These are phyloP conservation scores for Tylopilus rubrobrunneus DNA, from an alignment of 768 basidiomycete species.

Conservation along the genomic window DNA sequence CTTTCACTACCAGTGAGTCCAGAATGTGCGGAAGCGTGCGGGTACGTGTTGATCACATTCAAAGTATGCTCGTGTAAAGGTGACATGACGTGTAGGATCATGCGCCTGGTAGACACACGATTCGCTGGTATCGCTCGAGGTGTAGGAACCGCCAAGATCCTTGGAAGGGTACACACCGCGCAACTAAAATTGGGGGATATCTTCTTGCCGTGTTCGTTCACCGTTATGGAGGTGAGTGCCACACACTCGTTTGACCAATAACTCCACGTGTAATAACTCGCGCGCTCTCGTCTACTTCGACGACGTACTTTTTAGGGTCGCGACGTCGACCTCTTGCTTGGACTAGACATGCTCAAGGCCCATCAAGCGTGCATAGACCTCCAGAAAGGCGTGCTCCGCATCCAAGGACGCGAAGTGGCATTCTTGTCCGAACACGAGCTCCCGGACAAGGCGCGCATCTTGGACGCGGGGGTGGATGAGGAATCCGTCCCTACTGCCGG, in stretches of 20 bases:
- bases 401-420: conserved; percentile 81
- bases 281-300: background rate
- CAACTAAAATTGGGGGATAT: conserved; percentile 87
- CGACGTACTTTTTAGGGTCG: conserved; percentile 53
- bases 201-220: conserved; percentile 84
- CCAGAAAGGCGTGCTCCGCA: conserved; percentile 83
- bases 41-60: conserved; percentile 44
- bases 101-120: conserved; percentile 86
- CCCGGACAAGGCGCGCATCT: conserved; percentile 68
- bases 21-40: conserved; percentile 86
- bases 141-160: conserved; percentile 91
- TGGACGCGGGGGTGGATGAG: conserved; percentile 32
- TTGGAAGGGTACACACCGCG: conserved; percentile 91
- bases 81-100: conserved; percentile 53
- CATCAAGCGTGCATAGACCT: conserved; percentile 97
- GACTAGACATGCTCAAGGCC: conserved; percentile 98
- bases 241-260: background rate
- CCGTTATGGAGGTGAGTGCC: conserved; percentile 80
- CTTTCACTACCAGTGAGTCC: conserved; percentile 66
- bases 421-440: conserved; percentile 96
- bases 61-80: background rate
- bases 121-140: conserved; percentile 90
- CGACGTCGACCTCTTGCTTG: conserved; percentile 92
- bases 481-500: conserved; percentile 16
- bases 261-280: background rate